Base-by-base conservation (phyloP, 371 early-diverging fungal genomes). In the Funneliformis caledonium region DNA sequence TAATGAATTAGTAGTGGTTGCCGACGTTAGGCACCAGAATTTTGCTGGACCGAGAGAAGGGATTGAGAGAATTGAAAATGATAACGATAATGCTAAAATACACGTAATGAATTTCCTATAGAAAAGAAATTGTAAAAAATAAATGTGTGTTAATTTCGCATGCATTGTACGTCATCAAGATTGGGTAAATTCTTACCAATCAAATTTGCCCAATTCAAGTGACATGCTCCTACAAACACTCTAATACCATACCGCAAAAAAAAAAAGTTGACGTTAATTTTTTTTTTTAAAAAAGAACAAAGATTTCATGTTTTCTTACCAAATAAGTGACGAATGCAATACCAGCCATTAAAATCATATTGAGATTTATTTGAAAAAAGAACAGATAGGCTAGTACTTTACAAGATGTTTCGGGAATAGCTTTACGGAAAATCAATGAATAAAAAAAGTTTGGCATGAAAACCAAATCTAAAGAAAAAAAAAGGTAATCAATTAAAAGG, bases 381-480 rank as follows among this genome's bases (percentile, higher is more conserved):
- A 69, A n/a, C 11, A 69, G 22, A 42, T 69, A 69, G 1, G 70
- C 47, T 19, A 69, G 42, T 42, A 42, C 0, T 69, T 69, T 69
- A 69, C 70, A 69, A 45, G 43, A 1, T 19, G 22, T 42, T n/a
- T 43, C 45, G 9, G 70, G 43, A 43, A 69, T 69, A 7, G 19
- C 9, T n/a, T 37, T 11, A 5, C 45, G 33, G 10, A 10, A 42
- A 8, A 69, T 43, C 8, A 43, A 10, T 1, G 70, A 69, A 69
- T 69, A n/a, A 19, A 69, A 43, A 69, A 69, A 69, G n/a, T 69
- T 69, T n/a, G 70, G 70, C 47, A 69, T 69, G 43, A 69, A 69
- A 9, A 69, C 37, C 19, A 12, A 11, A 22, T 69, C 70, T 69
- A 69, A 37, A 19, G 42, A 16, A 26, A 16, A 10, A 19, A 43